Evolutionary conservation across 805 yeast species (phyloP).

Genomic region (Zygosaccharomyces kombuchaensis): DNA sequence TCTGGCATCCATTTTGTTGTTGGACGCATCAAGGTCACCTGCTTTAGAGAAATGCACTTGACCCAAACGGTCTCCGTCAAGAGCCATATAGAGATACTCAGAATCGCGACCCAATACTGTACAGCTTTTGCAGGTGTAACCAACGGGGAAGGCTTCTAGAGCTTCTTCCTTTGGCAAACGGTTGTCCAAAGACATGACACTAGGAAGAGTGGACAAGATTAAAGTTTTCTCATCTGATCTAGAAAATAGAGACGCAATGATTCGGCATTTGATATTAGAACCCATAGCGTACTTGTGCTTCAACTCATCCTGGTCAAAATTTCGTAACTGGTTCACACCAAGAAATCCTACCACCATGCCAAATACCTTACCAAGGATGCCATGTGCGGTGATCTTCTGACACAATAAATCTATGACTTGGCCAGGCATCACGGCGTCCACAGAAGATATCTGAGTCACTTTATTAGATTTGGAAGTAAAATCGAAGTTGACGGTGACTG

Average conservation of each 20-base stretch:
- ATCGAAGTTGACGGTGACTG: constrained; percentile 50
- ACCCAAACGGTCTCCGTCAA: constrained; percentile 57
- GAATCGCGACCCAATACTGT: constrained; percentile 57
- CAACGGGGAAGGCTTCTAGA: constrained; percentile 69
- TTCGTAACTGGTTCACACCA: constrained; percentile 59
- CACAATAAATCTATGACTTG: constrained; percentile 69
- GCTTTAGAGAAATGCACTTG: constrained; percentile 76
- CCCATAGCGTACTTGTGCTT: constrained; percentile 68
- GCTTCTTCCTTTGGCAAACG: constrained; percentile 31
- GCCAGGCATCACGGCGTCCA: constrained; percentile 86
- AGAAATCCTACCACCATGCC: constrained; percentile 74
- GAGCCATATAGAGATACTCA: constrained; percentile 50
- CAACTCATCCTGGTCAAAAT: constrained; percentile 42
- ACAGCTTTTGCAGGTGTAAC: constrained; percentile 54
- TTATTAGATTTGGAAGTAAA: constrained; percentile 45
- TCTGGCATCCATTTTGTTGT: constrained; percentile 63
- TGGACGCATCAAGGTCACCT: constrained; percentile 39
- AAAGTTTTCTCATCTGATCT: constrained; percentile 52
- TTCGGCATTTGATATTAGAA: constrained; percentile 61
- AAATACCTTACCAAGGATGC: constrained; percentile 66
- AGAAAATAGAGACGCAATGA: constrained; percentile 55
- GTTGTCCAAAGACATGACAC: constrained; percentile 37
- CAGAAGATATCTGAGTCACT: constrained; percentile 55
- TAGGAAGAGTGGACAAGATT: constrained; percentile 56
- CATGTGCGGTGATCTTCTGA: constrained; percentile 53